Conservation (phyloP, 495 filamentous ascomycete genomes). For the Hamigera avellanea region DNA sequence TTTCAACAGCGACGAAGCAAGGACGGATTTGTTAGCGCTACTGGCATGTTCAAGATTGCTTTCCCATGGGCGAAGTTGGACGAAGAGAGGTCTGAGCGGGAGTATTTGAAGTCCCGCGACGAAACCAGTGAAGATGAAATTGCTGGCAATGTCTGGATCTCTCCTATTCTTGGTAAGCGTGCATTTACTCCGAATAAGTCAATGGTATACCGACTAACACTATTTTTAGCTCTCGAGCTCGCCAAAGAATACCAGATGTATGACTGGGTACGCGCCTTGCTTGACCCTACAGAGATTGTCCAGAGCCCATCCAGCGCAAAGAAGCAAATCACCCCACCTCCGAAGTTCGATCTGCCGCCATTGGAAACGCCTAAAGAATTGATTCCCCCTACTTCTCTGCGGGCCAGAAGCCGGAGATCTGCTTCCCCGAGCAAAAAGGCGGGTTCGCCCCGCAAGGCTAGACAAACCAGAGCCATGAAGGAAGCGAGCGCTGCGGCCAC, state of each 20-base stretch:
- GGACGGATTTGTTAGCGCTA: slow-evolving; percentile 90
- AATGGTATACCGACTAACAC: slow-evolving; percentile 2
- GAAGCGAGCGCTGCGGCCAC: slow-evolving; percentile 35
- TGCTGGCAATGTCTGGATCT: slow-evolving; percentile 94
- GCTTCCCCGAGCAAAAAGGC: slow-evolving; percentile 48
- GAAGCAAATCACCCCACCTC: slow-evolving; percentile 61
- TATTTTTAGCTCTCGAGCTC: slow-evolving; percentile 55
- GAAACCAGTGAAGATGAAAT: slow-evolving; percentile 83
- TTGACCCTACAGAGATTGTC: slow-evolving; percentile 64
- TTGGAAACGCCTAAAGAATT: slow-evolving; percentile 30
- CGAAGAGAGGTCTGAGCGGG: slow-evolving; percentile 80
- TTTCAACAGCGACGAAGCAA: slow-evolving; percentile 63
- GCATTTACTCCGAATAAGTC: background rate
- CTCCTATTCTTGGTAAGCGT: slow-evolving; percentile 63
- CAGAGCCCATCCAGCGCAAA: slow-evolving; percentile 41
- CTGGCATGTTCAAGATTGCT: slow-evolving; percentile 98
- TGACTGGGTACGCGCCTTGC: slow-evolving; percentile 79
- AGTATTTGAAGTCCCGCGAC: slow-evolving; percentile 65
- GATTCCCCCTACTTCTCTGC: slow-evolving; percentile 20
- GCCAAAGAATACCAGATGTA: slow-evolving; percentile 74
- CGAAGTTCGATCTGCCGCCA: slow-evolving; percentile 46
- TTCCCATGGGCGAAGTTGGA: slow-evolving; percentile 82
- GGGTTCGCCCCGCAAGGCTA: slow-evolving; percentile 62
- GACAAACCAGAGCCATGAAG: slow-evolving; percentile 46
- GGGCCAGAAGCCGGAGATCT: slow-evolving; percentile 39